These are phyloP conservation scores for Globisporangium solare DNA, from an alignment of 352 stramenopile genomes.

Conservation along the genomic window DNA sequence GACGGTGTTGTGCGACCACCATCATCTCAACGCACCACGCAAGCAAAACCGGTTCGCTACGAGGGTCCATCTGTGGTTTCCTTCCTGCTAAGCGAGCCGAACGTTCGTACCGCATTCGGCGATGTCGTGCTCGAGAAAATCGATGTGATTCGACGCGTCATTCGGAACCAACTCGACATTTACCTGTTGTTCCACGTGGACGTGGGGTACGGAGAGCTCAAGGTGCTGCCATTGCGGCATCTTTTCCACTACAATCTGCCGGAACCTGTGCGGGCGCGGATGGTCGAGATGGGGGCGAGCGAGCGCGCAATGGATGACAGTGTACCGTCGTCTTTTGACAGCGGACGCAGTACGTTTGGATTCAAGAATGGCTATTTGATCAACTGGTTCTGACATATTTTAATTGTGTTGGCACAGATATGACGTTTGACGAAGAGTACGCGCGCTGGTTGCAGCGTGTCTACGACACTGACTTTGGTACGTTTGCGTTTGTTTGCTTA, in stretches of 20 bases:
- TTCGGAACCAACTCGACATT: slow-evolving; percentile 51
- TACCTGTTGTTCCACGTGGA: slow-evolving; percentile 80
- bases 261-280: slow-evolving; percentile 48
- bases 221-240: slow-evolving; percentile 62
- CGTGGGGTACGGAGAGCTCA: slow-evolving; percentile 35
- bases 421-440: slow-evolving; percentile 87
- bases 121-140: slow-evolving; percentile 82
- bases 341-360: slow-evolving; percentile 30
- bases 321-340: slow-evolving; percentile 58
- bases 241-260: slow-evolving; percentile 79
- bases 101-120: slow-evolving; percentile 70
- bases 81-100: slow-evolving; percentile 57
- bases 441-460: slow-evolving; percentile 82
- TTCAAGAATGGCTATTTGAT: too few relatives aligned
- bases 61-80: slow-evolving; percentile 61
- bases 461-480: slow-evolving; percentile 83
- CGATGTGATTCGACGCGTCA: slow-evolving; percentile 60
- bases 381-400: not conserved
- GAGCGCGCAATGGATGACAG: slow-evolving; percentile 69
- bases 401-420: slow-evolving; percentile 16
- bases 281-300: slow-evolving; percentile 62
- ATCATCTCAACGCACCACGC: slow-evolving; percentile 10
- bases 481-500: slow-evolving; percentile 12
- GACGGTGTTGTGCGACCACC: not conserved
- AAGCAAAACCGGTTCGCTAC: slow-evolving; percentile 57